phyloP scores from a whole-genome alignment of 1,284 basidiomycete genomes.

The Thelephora terrestris region DNA sequence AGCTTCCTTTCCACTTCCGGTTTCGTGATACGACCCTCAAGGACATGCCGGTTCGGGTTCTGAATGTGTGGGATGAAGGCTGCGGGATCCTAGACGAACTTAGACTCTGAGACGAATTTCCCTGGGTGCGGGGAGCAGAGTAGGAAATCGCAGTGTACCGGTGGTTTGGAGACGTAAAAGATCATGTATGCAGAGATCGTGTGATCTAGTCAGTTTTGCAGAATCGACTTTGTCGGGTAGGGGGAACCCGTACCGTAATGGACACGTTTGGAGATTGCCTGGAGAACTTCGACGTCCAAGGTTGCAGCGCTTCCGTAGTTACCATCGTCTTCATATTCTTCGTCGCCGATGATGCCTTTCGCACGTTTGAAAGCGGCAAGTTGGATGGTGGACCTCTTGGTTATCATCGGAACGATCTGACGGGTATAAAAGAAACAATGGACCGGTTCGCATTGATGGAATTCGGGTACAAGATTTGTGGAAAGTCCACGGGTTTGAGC shows the following conservation, averaged over 20 bases:
- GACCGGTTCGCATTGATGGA: slow-evolving; percentile 81
- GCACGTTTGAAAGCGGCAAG: slow-evolving; percentile 55
- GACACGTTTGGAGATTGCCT: slow-evolving; percentile 90
- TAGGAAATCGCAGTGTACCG: not conserved
- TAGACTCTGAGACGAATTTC: slow-evolving; percentile 57
- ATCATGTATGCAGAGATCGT: too few relatives aligned
- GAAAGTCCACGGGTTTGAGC: slow-evolving; percentile 68
- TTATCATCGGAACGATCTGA: slow-evolving; percentile 76
- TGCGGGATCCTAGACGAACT: slow-evolving; percentile 84
- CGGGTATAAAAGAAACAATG: slow-evolving; percentile 87
- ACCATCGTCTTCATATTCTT: slow-evolving; percentile 80
- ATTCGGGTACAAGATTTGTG: slow-evolving; percentile 74
- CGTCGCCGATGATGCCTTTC: slow-evolving; percentile 53
- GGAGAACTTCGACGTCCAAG: slow-evolving; percentile 89
- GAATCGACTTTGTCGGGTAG: not conserved
- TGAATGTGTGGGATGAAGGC: slow-evolving; percentile 90
- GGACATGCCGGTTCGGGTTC: slow-evolving; percentile 60
- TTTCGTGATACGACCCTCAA: slow-evolving; percentile 89
- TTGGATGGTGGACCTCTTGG: slow-evolving; percentile 52
- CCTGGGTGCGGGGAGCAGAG: not conserved
- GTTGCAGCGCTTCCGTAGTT: slow-evolving; percentile 96
- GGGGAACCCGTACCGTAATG: slow-evolving; percentile 81
- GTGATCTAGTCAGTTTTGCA: too few relatives aligned
- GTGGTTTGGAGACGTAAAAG: not conserved
- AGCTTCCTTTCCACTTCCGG: slow-evolving; percentile 89